Conservation (phyloP, 495 filamentous ascomycete genomes). For the Bombardia bombarda region DNA sequence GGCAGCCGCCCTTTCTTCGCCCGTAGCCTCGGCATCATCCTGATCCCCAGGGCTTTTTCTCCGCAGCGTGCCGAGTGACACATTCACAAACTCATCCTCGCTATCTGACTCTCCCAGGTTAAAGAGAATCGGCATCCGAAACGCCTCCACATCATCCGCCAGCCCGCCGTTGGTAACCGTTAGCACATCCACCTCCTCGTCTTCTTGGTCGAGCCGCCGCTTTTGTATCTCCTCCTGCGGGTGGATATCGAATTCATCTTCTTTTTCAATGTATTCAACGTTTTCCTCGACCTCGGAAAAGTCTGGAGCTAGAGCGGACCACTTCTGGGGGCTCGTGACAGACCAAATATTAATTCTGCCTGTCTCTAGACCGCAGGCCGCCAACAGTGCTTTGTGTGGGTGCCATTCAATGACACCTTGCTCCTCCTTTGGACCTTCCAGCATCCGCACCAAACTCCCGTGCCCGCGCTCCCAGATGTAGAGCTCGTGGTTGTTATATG, state of each 20-base stretch:
- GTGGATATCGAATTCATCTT: conserved; percentile 98
- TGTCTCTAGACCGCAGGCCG: conserved; percentile 81
- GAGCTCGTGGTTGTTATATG: conserved; percentile 94
- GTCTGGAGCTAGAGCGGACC: conserved; percentile 93
- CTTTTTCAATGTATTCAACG: conserved; percentile 86
- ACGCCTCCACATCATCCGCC: conserved; percentile 51
- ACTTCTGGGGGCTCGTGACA: conserved; percentile 83
- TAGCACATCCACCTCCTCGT: conserved; percentile 80
- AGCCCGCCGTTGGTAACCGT: conserved; percentile 58
- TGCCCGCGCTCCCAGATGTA: conserved; percentile 96
- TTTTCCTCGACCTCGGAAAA: conserved; percentile 98
- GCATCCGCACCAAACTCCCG: conserved; percentile 90
- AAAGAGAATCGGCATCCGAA: conserved; percentile 80
- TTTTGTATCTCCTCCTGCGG: conserved; percentile 92
- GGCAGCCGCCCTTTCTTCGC: conserved; percentile 21
- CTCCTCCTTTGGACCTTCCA: conserved; percentile 93
- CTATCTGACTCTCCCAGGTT: conserved; percentile 66
- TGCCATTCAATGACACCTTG: conserved; percentile 96
- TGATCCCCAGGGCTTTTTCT: conserved; percentile 53
- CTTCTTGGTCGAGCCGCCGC: conserved; percentile 75
- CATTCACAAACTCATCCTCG: conserved; percentile 83
- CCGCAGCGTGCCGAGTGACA: conserved; percentile 77
- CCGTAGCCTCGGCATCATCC: conserved; percentile 29
- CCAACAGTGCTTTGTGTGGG: conserved; percentile 77
- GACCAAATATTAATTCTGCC: conserved; percentile 91